Base-by-base conservation (phyloP, 106 monocot genomes). In the Alisma plantagoaquatica region DNA sequence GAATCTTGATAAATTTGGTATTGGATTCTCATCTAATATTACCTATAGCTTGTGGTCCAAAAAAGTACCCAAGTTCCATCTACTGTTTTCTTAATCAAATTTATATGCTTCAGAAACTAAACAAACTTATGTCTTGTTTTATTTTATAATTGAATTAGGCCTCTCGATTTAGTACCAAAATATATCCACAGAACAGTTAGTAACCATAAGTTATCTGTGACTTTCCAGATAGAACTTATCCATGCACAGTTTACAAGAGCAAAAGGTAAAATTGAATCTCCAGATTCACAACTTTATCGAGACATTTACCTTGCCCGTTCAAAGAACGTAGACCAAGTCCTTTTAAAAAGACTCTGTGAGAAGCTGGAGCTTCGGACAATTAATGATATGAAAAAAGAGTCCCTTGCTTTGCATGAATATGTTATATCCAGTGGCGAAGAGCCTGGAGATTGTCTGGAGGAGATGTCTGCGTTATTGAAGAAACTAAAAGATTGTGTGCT, bases 221-320 rank as follows among this genome's bases (percentile, higher is more conserved):
- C 29, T 70, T 49, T 57, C 11, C 61, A 82, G 81, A 64, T 81
- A 23, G 86, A 69, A 48, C 81, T 87, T 24, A 82, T 87, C 25
- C 80, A 82, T 45, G 38, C 70, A 10, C 86, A 87, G 48, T 72
- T 87, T 51, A 62, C 23, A 52, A 74, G 81, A 70, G 77, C 77
- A 43, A 65, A 74, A 51, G 60, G 31, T 30, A 81, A 20, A 55
- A 62, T 33, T 9, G 77, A 77, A 4, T 54, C 71, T 0, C 77
- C 72, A 7, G 77, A 87, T 71, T 2, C 53, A 15, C 68, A 59
- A 54, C 68, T 87, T 25, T n/a, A 24, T 4, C 7, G 10, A 24
- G 74, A 81, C 61, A 22, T 81, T 8, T 58, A 25, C 24, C 64
- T 52, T 38, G 51, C 18, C 41, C 31, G 10, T 19, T 56, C 49